Conservation (phyloP, 441 rosid genomes). For the Croton laevigatus region DNA sequence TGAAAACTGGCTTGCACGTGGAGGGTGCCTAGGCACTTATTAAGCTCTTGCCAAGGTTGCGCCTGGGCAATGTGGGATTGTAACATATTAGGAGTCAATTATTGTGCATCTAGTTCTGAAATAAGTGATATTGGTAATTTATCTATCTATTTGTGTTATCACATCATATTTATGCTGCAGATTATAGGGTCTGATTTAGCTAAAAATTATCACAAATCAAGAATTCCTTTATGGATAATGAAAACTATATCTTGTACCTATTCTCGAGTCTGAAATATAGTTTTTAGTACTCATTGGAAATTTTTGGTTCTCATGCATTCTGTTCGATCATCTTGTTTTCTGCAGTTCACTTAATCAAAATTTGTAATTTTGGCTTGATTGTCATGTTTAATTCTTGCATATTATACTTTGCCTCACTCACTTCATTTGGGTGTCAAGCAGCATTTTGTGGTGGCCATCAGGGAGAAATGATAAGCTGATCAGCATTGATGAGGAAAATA, state of each 20-base stretch:
- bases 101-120: neutral
- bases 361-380: neutral
- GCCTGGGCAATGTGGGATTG: too few relatives aligned
- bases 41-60: too few relatives aligned
- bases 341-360: neutral
- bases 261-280: neutral
- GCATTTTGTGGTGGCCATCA: conserved; percentile 91
- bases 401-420: conserved; percentile 13
- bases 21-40: too few relatives aligned
- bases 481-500: conserved; percentile 76
- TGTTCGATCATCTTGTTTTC: neutral
- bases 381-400: neutral
- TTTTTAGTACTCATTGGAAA: neutral
- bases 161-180: too few relatives aligned
- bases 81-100: neutral
- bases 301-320: neutral
- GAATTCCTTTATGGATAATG: neutral
- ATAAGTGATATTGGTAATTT: neutral
- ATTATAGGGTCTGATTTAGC: neutral
- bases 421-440: conserved; percentile 26
- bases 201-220: neutral
- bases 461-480: conserved; percentile 83
- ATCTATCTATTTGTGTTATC: too few relatives aligned
- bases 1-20: too few relatives aligned
- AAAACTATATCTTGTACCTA: neutral